Evolutionary conservation across 495 filamentous ascomycete genomes (phyloP).

Genomic region (Aspergillus carlsbadensis): DNA sequence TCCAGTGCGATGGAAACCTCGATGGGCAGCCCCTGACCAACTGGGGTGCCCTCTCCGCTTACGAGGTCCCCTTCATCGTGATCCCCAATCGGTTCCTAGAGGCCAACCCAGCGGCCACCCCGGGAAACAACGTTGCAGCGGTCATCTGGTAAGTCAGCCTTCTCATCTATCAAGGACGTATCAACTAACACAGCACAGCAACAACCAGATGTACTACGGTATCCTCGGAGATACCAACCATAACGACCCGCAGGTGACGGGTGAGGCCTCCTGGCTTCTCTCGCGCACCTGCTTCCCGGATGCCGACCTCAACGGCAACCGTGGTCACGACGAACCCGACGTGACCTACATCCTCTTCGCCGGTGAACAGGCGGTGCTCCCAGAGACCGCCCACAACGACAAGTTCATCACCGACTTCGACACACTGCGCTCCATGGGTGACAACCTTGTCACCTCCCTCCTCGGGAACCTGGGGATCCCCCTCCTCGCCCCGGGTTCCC

Average conservation of each 20-base stretch:
- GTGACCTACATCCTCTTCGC: constrained; percentile 43
- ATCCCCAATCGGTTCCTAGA: constrained; percentile 35
- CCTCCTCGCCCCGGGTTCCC: neutral
- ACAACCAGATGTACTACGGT: constrained; percentile 40
- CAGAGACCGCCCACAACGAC: constrained; percentile 28
- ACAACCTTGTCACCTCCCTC: constrained; percentile 30
- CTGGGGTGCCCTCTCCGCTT: constrained; percentile 38
- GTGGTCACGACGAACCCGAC: constrained; percentile 29
- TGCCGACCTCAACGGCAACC: constrained; percentile 32
- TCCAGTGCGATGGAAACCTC: constrained; percentile 35
- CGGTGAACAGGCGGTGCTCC: constrained; percentile 31
- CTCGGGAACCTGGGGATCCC: constrained; percentile 28
- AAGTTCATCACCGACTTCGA: constrained; percentile 41
- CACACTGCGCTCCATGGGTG: constrained; percentile 34
- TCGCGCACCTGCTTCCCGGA: constrained; percentile 39
- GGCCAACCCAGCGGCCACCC: constrained; percentile 24
- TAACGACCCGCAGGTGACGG: constrained; percentile 34
- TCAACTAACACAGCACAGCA: constrained; percentile 7
- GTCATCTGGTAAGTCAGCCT: constrained; percentile 33
- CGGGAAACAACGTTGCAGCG: constrained; percentile 37
- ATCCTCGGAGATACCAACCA: constrained; percentile 38
- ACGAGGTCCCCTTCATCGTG: constrained; percentile 40
- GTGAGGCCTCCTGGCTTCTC: constrained; percentile 41
- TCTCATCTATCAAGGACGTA: neutral
- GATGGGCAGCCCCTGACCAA: constrained; percentile 36